phyloP scores from a whole-genome alignment of 2,329 filamentous ascomycete species.

The Penicillium sp. region DNA sequence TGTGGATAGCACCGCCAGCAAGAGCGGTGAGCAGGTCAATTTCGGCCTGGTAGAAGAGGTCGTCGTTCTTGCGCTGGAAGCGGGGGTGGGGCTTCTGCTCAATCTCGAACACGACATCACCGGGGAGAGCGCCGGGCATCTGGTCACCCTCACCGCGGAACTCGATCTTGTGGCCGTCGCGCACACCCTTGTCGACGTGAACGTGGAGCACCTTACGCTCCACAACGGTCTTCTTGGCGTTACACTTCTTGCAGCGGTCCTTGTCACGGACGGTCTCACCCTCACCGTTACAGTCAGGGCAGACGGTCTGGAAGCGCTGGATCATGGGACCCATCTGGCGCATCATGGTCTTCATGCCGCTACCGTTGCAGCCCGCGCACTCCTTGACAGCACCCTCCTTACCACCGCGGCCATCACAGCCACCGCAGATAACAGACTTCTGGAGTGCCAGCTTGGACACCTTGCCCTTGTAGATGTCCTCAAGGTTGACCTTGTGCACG shows the following conservation, averaged over 20 bases:
- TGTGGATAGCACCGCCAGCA: constrained; percentile 83
- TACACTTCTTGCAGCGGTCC: constrained; percentile 95
- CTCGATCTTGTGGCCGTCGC: constrained; percentile 92
- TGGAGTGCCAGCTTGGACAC: constrained; percentile 95
- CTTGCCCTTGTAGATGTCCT: constrained; percentile 98
- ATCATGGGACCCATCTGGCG: constrained; percentile 99
- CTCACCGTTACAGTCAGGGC: constrained; percentile 96
- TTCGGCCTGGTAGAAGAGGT: constrained; percentile 91
- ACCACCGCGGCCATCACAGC: constrained; percentile 90
- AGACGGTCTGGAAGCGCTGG: constrained; percentile 98
- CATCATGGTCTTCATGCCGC: constrained; percentile 99
- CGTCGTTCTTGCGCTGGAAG: constrained; percentile 95
- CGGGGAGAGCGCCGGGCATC: constrained; percentile 85
- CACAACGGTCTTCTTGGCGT: constrained; percentile 95
- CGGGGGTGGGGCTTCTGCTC: constrained; percentile 97
- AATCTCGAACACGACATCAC: constrained; percentile 97
- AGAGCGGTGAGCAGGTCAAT: constrained; percentile 95
- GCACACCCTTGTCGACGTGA: constrained; percentile 92
- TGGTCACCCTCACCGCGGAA: constrained; percentile 98
- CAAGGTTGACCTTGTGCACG: constrained; percentile 95
- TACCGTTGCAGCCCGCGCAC: constrained; percentile 86
- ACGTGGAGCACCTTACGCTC: constrained; percentile 98
- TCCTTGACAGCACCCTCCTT: constrained; percentile 98
- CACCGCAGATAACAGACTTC: constrained; percentile 94
- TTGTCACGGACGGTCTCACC: constrained; percentile 96